Percentiles rank a stretch among this genome's conserved stretches.
These are phyloP conservation scores for Brettanomyces naardenensis DNA, from an alignment of 805 yeast genomes.

Conservation along the genomic window DNA sequence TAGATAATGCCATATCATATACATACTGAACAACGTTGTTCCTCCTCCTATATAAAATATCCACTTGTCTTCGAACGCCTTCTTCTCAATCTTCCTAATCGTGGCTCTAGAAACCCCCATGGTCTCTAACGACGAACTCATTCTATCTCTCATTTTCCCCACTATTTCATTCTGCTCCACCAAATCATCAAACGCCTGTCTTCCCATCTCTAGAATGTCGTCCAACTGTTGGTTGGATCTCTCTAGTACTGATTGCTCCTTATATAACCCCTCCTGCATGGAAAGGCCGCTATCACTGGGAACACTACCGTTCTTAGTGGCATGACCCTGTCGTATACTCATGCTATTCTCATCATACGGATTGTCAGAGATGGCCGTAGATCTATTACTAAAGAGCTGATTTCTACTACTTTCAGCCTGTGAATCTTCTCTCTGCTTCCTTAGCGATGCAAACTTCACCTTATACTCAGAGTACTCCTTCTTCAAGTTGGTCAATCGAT, in stretches of 20 bases:
- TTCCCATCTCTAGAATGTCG: slow-evolving; percentile 85
- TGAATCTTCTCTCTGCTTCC: slow-evolving; percentile 45
- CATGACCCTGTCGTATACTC: slow-evolving; percentile 11
- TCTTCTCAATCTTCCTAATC: slow-evolving; percentile 66
- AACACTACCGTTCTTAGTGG: slow-evolving; percentile 1
- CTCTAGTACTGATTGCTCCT: slow-evolving; percentile 54
- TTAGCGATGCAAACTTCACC: slow-evolving; percentile 44
- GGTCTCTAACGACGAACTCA: slow-evolving; percentile 65
- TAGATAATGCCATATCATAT: slow-evolving; percentile 56
- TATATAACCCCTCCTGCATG: slow-evolving; percentile 56
- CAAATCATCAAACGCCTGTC: slow-evolving; percentile 74
- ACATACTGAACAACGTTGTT: slow-evolving; percentile 57
- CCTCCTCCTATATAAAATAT: slow-evolving; percentile 72
- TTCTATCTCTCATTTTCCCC: slow-evolving; percentile 48
- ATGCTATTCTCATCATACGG: slow-evolving; percentile 34
- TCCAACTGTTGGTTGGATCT: slow-evolving; percentile 80
- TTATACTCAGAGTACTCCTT: slow-evolving; percentile 37
- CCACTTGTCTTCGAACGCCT: slow-evolving; percentile 82
- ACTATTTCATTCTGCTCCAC: slow-evolving; percentile 77
- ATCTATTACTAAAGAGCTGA: slow-evolving; percentile 37
- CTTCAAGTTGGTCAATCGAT: slow-evolving; percentile 53
- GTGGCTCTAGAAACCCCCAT: slow-evolving; percentile 85
- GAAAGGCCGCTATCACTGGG: slow-evolving; percentile 22
- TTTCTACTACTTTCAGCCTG: slow-evolving; percentile 38
- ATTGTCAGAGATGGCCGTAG: slow-evolving; percentile 32